Evolutionary conservation across 495 filamentous ascomycete species (phyloP), one percentile per base, ranked within the genome.

Genomic region (Lasiosphaeria hispida): DNA sequence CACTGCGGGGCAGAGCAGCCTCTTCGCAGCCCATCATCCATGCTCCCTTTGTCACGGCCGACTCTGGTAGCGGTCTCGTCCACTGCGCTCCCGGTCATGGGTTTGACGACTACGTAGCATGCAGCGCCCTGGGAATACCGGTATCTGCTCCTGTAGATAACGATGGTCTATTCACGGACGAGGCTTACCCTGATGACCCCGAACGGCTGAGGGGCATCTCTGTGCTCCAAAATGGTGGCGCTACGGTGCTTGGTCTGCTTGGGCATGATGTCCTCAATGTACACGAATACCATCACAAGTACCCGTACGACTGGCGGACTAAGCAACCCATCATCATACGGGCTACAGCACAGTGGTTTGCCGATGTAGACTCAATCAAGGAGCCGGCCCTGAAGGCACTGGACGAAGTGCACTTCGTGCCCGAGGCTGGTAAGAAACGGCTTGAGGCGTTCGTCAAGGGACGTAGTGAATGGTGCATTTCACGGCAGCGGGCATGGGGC

Each of bases 301-400:
- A 97, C 69, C 94, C 94, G 0, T 96, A 96, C 66, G 94, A 99
- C 70, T 97, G 94, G 95, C 80, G 95, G 36, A 94, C 94, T 3
- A 97, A 97, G 69, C 81, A 84, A 59, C 94, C 94, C 15, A 84
- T 97, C 23, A 91, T 99, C 57, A 80, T 96, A 14, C 73, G 94
- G 61, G 93, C 94, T 17, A 99, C 94, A 0, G 90, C 89, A 42
- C 94, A 99, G 74, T 99, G 94, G 94, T 97, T 99, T 64, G 91
- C 94, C 40, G 88, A 96, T 71, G 90, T 96, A 10, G 90, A 77
- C 37, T 80, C 79, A 13, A 92, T 99, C 63, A 93, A 94, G 61
- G 72, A 79, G 6, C 74, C 76, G 19, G 90, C 92, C 1, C 68
- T 96, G 17, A 65, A 77, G 36, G 79, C 90, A 4, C 72, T 97